Evolutionary conservation across 208 protist species (phyloP).

Genomic region (Tetramitus jugosus): DNA sequence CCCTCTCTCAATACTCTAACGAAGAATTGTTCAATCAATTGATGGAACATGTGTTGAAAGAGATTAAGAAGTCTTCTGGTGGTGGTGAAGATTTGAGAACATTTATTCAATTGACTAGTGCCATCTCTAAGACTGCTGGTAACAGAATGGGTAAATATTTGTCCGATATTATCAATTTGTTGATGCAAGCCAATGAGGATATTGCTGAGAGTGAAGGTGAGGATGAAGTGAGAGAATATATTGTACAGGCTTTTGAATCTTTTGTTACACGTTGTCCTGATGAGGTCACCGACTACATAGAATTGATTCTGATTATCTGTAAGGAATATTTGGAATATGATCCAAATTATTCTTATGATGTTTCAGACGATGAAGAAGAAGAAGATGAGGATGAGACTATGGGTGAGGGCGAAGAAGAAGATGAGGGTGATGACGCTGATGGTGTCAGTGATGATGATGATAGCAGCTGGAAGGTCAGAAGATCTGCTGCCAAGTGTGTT

Average conservation of each 20-base stretch:
- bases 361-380: slow-evolving; percentile 44
- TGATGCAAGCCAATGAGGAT: slow-evolving; percentile 41
- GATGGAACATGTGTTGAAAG: slow-evolving; percentile 37
- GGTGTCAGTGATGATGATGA: slow-evolving; percentile 46
- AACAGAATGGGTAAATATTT: slow-evolving; percentile 56
- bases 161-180: slow-evolving; percentile 44
- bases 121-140: slow-evolving; percentile 47
- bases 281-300: slow-evolving; percentile 44
- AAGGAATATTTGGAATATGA: slow-evolving; percentile 58
- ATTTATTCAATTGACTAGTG: slow-evolving; percentile 47
- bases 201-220: slow-evolving; percentile 52
- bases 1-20: slow-evolving; percentile 30
- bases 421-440: slow-evolving; percentile 16
- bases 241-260: slow-evolving; percentile 52
- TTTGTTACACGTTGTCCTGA: slow-evolving; percentile 54
- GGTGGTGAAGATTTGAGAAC: slow-evolving; percentile 34
- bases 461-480: slow-evolving; percentile 67
- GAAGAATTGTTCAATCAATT: slow-evolving; percentile 51
- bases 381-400: slow-evolving; percentile 44
- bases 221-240: slow-evolving; percentile 31
- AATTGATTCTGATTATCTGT: slow-evolving; percentile 38
- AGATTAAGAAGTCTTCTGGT: slow-evolving; percentile 31
- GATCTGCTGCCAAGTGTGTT: slow-evolving; percentile 54
- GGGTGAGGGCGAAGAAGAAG: slow-evolving; percentile 20
- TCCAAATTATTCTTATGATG: slow-evolving; percentile 63